These are phyloP conservation scores for Parmelia sp. DNA, from an alignment of 495 filamentous ascomycete genomes.

Conservation along the genomic window DNA sequence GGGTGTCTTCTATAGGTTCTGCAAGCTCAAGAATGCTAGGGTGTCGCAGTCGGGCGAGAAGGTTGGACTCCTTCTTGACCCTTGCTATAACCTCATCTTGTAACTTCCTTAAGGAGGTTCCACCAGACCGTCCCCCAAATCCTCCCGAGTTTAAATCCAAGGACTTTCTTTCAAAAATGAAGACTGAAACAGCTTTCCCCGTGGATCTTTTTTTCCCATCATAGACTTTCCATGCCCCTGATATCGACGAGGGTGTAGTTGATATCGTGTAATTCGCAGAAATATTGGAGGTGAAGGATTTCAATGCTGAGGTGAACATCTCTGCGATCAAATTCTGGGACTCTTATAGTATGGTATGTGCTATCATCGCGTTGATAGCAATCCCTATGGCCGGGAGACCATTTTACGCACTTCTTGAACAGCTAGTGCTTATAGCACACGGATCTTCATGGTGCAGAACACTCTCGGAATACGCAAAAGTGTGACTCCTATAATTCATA, in stretches of 20 bases:
- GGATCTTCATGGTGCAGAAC: background rate
- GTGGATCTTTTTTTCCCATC: slow-evolving; percentile 95
- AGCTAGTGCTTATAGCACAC: background rate
- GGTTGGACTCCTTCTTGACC: slow-evolving; percentile 82
- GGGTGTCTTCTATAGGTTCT: slow-evolving; percentile 91
- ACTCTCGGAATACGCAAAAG: background rate
- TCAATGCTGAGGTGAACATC: slow-evolving; percentile 89
- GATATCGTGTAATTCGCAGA: slow-evolving; percentile 79
- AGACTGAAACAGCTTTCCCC: slow-evolving; percentile 79
- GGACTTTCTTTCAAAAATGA: slow-evolving; percentile 85
- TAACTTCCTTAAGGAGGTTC: slow-evolving; percentile 63
- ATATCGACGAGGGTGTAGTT: slow-evolving; percentile 57
- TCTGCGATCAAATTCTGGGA: slow-evolving; percentile 23
- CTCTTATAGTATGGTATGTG: background rate
- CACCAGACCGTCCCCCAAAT: slow-evolving; percentile 53
- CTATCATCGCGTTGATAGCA: background rate
- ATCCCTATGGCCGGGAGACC: background rate
- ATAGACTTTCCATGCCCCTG: slow-evolving; percentile 95
- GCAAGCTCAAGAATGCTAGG: slow-evolving; percentile 87
- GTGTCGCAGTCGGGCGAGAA: slow-evolving; percentile 78
- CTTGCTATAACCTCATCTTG: slow-evolving; percentile 86
- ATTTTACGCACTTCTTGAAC: background rate
- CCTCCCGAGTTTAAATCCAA: slow-evolving; percentile 63
- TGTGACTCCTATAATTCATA: background rate
- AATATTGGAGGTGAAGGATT: slow-evolving; percentile 89